Base-by-base conservation (phyloP, 192 early-diverging fungal species). In the Thamnidium elegans region DNA sequence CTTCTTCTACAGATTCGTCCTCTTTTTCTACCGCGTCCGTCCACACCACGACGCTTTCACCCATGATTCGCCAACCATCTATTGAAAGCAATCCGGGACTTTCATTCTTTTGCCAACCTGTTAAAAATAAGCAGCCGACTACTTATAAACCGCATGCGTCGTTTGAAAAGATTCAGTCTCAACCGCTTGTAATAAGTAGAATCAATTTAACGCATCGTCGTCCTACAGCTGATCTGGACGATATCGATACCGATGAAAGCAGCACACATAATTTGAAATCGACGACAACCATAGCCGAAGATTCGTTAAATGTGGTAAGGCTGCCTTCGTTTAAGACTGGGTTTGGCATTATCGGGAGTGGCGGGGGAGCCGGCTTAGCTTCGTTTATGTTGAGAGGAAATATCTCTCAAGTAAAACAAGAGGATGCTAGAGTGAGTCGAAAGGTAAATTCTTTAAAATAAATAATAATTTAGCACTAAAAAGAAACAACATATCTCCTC, bases 401-500 rank as follows among this genome's bases (percentile, higher is more conserved):
- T 30, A 59, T 52, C 44, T 7, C n/a, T 36, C 3, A 31, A 59
- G 21, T 8, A 23, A 43, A 13, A 17, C 32, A 59, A 59, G 66
- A 67, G 6, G 66, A 67, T 50, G 66, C 66, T 30, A 56, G 66
- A 60, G 44, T 47, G 31, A 34, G 19, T 59, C 45, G 66, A 58
- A 67, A 67, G 45, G 66, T 67, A 67, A 13, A 48, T 48, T 48
- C 3, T 48, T 7, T 48, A 48, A 13, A 48, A 48, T 48, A 19
- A 20, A 58, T 17, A 45, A 58, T 10, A 58, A 20, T 23, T 10
- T 14, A 45, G 19, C 6, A 56, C 1, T n/a, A n/a, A n/a, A n/a
- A n/a, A n/a, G n/a, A 58, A 19, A 55, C 7, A 55, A 7, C n/a
- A 55, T 14, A 31, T 55, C 10, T 20, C 5, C 20, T 11, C n/a